Conservation (phyloP, 176 grass and related monocot species). For the Triticum dicoccoides region DNA sequence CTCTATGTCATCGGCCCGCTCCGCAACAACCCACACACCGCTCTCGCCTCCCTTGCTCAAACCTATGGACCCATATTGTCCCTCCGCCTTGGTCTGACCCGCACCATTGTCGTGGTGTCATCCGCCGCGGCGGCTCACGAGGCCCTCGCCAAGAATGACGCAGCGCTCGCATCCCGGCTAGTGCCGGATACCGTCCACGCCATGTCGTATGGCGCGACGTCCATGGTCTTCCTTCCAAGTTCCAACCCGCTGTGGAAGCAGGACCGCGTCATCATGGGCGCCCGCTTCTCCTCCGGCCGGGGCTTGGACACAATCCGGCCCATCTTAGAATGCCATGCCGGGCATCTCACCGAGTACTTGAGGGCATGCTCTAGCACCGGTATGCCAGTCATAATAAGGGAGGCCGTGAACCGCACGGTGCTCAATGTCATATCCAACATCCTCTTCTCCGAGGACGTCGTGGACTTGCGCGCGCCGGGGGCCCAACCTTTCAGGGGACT, state of each 20-base stretch:
- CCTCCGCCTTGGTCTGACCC: conserved; percentile 24
- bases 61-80: conserved; percentile 9
- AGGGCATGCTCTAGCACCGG: not conserved
- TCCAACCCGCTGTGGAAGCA: conserved; percentile 16
- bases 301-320: conserved; percentile 12
- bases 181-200: conserved; percentile 20
- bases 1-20: conserved; percentile 9
- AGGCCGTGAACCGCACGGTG: conserved; percentile 17
- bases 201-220: not conserved
- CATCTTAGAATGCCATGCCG: conserved; percentile 8
- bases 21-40: conserved; percentile 1
- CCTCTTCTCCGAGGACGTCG: not conserved
- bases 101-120: conserved; percentile 15
- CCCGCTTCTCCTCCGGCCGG: not conserved
- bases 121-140: conserved; percentile 8
- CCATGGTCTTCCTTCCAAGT: conserved; percentile 30
- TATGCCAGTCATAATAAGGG: not conserved
- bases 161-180: not conserved
- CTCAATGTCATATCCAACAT: conserved; percentile 46
- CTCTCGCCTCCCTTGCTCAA: not conserved
- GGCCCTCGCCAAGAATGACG: conserved; percentile 23
- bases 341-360: not conserved
- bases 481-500: conserved; percentile 10
- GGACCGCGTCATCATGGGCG: conserved; percentile 1
- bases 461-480: not conserved